phyloP scores from a whole-genome alignment of 2,329 filamentous ascomycete species.

The Xylaria sp. region DNA sequence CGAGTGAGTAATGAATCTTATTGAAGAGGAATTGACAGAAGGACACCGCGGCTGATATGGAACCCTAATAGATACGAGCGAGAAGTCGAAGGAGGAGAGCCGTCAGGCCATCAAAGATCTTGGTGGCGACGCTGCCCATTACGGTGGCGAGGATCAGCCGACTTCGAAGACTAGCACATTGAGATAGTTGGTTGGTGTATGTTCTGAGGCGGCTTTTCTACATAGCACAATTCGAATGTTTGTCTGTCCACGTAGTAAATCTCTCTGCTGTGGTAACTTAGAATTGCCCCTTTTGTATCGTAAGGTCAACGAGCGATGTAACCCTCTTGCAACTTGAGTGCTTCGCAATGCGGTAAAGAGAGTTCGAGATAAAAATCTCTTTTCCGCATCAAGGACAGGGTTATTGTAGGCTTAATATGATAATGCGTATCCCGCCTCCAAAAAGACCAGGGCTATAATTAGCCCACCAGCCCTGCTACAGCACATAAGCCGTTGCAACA shows the following conservation, averaged over 20 bases:
- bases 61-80: slow-evolving; percentile 54
- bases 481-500: neutral
- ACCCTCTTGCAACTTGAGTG: too few relatives aligned
- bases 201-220: neutral
- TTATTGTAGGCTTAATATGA: too few relatives aligned
- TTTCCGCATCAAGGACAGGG: too few relatives aligned
- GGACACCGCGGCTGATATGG: slow-evolving; percentile 6
- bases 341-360: too few relatives aligned
- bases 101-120: slow-evolving; percentile 55
- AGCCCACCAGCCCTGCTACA: neutral
- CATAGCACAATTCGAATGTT: neutral
- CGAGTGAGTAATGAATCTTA: slow-evolving; percentile 51
- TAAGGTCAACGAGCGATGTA: too few relatives aligned
- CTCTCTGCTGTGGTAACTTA: too few relatives aligned
- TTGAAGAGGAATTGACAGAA: neutral
- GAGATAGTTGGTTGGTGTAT: slow-evolving; percentile 9
- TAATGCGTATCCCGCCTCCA: too few relatives aligned
- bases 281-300: too few relatives aligned
- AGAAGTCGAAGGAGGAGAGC: slow-evolving; percentile 59
- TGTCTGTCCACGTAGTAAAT: neutral
- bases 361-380: too few relatives aligned
- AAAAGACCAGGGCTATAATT: neutral
- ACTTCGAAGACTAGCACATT: slow-evolving; percentile 53
- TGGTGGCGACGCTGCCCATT: slow-evolving; percentile 57
- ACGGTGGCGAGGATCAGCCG: slow-evolving; percentile 56